Base-by-base conservation (phyloP, 2,329 filamentous ascomycete genomes). In the Ophiocordyceps camponoti-floridani region DNA sequence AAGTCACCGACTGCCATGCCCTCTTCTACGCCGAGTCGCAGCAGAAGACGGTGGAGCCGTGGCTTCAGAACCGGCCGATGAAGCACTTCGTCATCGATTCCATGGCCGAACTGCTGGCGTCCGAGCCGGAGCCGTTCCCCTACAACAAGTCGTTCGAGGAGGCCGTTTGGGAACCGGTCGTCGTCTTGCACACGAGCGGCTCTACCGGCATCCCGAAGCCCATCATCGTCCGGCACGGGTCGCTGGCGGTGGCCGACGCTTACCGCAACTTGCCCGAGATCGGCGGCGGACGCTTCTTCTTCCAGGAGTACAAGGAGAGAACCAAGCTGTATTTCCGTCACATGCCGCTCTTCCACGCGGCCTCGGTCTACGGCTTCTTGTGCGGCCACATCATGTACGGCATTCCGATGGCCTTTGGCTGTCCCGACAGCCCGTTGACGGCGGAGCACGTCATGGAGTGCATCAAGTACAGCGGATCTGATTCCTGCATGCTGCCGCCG, bases 301-400 rank as follows among this genome's bases (percentile, higher is more conserved):
- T 44, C n/a, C 10, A 9, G 7, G 43, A 44, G 12, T 44, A 38
- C 35, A 40, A 18, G 16, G 37, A 44, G 54, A 1, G 44, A 45
- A 18, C 41, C 43, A 48, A 41, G 7, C 38, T 44, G 16, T 1
- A 48, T 4, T 49, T 49, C 16, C 40, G 47, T 11, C 44, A 46
- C 5, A 58, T 67, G 59, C 65, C 65, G 0, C 43, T 62, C 0
- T 67, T 62, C 45, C 64, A 67, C 42, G 61, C 60, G 16, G 62
- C 56, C 0, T 63, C 54, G 5, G 42, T 65, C 16, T 23, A 50
- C 46, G 16, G 18, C 57, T 11, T 23, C 49, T 3, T 31, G 2
- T 18, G 35, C 12, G 43, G 54, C 35, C 44, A 49, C 9, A 49
- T 65, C n/a, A 65, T 58, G 47, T 60, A 54, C 27, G 45, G 41